phyloP scores from a whole-genome alignment of 192 early-diverging fungal genomes.

The Obelidium mucronatum region DNA sequence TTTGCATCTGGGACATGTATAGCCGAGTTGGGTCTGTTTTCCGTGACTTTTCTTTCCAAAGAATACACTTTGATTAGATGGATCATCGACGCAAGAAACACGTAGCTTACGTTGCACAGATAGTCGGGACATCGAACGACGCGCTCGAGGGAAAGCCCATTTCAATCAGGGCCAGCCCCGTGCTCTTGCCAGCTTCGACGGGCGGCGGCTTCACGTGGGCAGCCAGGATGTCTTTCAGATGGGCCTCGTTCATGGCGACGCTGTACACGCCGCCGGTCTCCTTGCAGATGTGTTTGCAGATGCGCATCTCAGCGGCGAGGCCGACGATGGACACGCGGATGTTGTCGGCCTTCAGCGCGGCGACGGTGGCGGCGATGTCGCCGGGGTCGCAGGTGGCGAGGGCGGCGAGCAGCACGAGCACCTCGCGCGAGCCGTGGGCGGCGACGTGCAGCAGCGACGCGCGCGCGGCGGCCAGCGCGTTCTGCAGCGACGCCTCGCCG shows the following conservation, averaged over 20 bases:
- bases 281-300: conserved; percentile 75
- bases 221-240: conserved; percentile 84
- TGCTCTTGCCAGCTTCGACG: conserved; percentile 58
- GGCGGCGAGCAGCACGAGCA: conserved; percentile 86
- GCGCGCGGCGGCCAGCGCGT: conserved; percentile 86
- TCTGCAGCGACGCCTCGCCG: conserved; percentile 93
- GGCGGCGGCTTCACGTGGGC: conserved; percentile 90
- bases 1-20: conserved; percentile 84
- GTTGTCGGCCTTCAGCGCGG: conserved; percentile 65
- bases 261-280: conserved; percentile 74
- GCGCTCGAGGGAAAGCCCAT: conserved; percentile 90
- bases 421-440: conserved; percentile 86
- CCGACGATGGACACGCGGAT: conserved; percentile 90
- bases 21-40: conserved; percentile 74
- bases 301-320: conserved; percentile 87
- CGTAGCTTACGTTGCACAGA: conserved; percentile 78
- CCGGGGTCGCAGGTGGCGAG: conserved; percentile 95
- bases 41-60: conserved; percentile 68
- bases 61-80: conserved; percentile 5
- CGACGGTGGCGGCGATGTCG: conserved; percentile 85
- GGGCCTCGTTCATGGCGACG: conserved; percentile 83
- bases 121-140: conserved; percentile 50
- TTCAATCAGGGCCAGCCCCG: conserved; percentile 74
- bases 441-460: conserved; percentile 82
- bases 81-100: not conserved